A percentile compares a stretch with the other conserved stretches of the same genome.
Evolutionary conservation across 176 grass and related monocot species (phyloP).

Genomic region (Musa schizocarpa): DNA sequence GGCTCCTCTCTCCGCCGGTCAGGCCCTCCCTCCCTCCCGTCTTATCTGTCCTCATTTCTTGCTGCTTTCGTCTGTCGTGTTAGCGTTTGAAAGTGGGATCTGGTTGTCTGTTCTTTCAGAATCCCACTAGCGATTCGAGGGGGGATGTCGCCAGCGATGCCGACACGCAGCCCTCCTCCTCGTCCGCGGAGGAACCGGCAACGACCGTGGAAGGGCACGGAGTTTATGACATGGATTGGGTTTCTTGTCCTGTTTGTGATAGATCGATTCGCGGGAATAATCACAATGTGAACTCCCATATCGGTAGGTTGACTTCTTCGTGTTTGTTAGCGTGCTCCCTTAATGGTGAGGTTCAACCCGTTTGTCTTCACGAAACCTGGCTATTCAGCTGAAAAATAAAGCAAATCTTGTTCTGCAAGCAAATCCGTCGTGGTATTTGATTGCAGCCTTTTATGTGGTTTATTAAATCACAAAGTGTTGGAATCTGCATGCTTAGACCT

Average conservation of each 20-base stretch:
- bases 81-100: not conserved
- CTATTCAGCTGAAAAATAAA: no score
- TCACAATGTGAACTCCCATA: constrained; percentile 60
- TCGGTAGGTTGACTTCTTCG: constrained; percentile 33
- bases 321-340: not conserved
- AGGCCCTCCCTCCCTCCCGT: not conserved
- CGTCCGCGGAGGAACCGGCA: not conserved
- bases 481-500: no score
- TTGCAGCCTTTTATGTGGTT: no score
- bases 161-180: constrained; percentile 1
- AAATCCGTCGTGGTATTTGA: no score
- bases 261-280: constrained; percentile 50
- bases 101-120: constrained; percentile 10
- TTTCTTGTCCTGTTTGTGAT: constrained; percentile 69
- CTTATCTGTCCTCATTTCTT: not conserved
- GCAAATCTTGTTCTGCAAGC: no score
- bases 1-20: constrained; percentile 20
- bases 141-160: not conserved
- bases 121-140: not conserved
- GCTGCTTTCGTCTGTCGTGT: not conserved
- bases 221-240: constrained; percentile 26
- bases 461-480: no score
- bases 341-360: not conserved
- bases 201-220: constrained; percentile 9
- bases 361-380: no score